phyloP scores from a whole-genome alignment of 2,329 filamentous ascomycete species.

The Pseudopithomyces chartarum region DNA sequence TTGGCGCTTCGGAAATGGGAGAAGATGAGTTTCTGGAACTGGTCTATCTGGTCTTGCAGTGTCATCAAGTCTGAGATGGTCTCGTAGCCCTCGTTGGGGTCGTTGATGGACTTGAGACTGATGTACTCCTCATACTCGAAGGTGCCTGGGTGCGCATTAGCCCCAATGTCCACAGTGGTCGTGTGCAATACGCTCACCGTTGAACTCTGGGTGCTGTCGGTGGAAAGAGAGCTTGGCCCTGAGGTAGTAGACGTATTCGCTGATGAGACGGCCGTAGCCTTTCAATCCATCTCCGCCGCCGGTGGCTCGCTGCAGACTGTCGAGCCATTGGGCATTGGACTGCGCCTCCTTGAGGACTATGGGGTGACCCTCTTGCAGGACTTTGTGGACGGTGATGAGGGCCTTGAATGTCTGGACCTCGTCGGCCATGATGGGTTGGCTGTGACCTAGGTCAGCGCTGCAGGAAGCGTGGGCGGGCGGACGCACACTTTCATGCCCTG shows the following conservation, averaged over 20 bases:
- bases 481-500: conserved; percentile 95
- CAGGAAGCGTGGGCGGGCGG: conserved; percentile 4
- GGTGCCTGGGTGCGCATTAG: conserved; percentile 58
- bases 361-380: conserved; percentile 94
- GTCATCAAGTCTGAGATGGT: conserved; percentile 97
- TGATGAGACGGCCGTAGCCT: conserved; percentile 87
- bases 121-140: conserved; percentile 99
- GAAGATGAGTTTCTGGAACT: conserved; percentile 98
- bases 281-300: conserved; percentile 78
- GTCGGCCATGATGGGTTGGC: conserved; percentile 96
- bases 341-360: conserved; percentile 86
- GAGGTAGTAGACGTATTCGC: conserved; percentile 95
- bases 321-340: conserved; percentile 86
- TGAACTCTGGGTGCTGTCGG: conserved; percentile 95
- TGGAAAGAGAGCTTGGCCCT: conserved; percentile 96
- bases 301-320: conserved; percentile 85
- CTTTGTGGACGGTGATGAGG: conserved; percentile 95
- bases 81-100: conserved; percentile 96
- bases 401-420: conserved; percentile 99
- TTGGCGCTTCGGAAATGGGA: conserved; percentile 90
- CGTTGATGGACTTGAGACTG: conserved; percentile 95
- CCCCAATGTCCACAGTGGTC: background rate
- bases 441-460: conserved; percentile 46
- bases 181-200: conserved; percentile 60
- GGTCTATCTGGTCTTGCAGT: conserved; percentile 96